A percentile compares a stretch with the other conserved stretches of the same genome.
Evolutionary conservation across 1,139 yeast species (phyloP).

Genomic region (Saccharomycopsis phalli): DNA sequence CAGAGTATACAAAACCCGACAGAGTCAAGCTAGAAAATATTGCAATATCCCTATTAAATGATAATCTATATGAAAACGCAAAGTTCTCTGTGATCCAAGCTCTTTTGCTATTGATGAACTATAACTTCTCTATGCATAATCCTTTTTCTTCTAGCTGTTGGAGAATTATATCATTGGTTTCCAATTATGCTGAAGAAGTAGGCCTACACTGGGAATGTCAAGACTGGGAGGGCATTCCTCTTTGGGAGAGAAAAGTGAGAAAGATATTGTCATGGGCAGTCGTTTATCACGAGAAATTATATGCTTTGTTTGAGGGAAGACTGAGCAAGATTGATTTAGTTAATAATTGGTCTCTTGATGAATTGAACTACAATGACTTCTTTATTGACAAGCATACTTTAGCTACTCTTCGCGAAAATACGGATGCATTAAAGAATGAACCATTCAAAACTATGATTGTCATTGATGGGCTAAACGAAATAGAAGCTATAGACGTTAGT

Average conservation of each 20-base stretch:
- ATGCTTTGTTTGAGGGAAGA: conserved; percentile 24
- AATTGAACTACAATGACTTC: conserved; percentile 22
- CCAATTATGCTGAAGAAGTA: conserved; percentile 24
- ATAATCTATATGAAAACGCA: conserved; percentile 31
- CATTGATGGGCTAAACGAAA: conserved; percentile 6
- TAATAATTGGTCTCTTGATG: conserved; percentile 23
- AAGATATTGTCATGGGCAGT: conserved; percentile 24
- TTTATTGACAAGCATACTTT: conserved; percentile 13
- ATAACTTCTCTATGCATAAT: conserved; percentile 21
- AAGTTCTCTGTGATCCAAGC: conserved; percentile 38
- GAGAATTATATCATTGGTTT: conserved; percentile 23
- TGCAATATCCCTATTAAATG: conserved; percentile 31
- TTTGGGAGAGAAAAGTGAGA: conserved; percentile 25
- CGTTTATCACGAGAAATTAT: conserved; percentile 24
- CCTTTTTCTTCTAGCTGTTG: conserved; percentile 19
- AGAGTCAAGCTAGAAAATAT: conserved; percentile 29
- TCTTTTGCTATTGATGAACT: conserved; percentile 31
- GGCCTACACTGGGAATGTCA: conserved; percentile 24
- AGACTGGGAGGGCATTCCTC: conserved; percentile 24
- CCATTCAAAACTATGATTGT: conserved; percentile 12
- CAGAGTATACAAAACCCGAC: conserved; percentile 29
- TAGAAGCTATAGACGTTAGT: conserved; percentile 1
- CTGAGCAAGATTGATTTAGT: conserved; percentile 23
- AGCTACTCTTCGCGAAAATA: conserved; percentile 19
- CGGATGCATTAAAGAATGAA: conserved; percentile 13